Base-by-base conservation (phyloP, 257 asterid genomes). In the Przewalskia tangutica region DNA sequence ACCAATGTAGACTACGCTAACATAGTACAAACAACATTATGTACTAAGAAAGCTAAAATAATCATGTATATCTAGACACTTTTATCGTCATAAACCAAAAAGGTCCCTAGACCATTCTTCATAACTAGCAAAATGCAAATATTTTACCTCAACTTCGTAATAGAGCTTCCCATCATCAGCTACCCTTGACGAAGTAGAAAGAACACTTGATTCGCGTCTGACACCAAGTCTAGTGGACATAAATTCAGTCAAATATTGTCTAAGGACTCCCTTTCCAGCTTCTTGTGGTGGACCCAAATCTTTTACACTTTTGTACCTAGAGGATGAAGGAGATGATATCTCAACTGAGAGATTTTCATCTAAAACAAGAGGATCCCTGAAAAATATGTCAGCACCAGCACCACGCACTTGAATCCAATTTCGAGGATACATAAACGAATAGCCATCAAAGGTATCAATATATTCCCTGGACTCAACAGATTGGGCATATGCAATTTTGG, bases 191-290 rank as follows among this genome's bases (percentile, higher is more conserved):
- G 95, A 78, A 56, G 99, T 89, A 12, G 97, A 90, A 56, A 94
- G 95, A 80, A 96, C 82, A 3, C 88, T 89, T 0, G 98, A 89
- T 84, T 94, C 94, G 0, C 99, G 95, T 85, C 90, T 89, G 27
- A 96, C 98, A 9, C 98, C 99, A 60, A 96, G 99, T 86, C 99
- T 89, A 20, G 99, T 96, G 38, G 99, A 96, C 98, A 96, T 96
- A 75, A 94, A 96, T 91, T 96, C 99, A 2, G 97, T 96, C 88
- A 96, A 71, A 85, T 93, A 96, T 82, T 96, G 98, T 86, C 87
- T 84, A 67, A 91, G 84, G 3, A 91, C 93, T 65, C 90, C 91
- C 89, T 91, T 84, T 82, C 95, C 98, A 1, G 99, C 98, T 82
- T 95, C 95, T 84, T 90, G 86, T 4, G 99, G 99, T 7, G 98